Percentiles rank a stretch among this genome's conserved stretches.
Conservation (phyloP, 2,329 filamentous ascomycete species). For the Colletotrichum lupini region DNA sequence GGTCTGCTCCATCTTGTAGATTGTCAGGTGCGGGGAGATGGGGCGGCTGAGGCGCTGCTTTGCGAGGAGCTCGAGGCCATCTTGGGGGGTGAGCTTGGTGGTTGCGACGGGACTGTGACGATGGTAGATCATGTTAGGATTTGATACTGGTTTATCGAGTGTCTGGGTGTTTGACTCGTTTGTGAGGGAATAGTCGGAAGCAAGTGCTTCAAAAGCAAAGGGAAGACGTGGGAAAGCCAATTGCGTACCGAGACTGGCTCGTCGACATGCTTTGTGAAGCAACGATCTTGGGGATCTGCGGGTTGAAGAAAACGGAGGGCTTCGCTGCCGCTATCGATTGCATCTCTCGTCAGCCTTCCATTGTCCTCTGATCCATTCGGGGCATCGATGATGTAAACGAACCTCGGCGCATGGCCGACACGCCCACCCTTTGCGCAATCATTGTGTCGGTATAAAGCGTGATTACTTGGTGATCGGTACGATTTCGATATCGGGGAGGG, state of each 20-base stretch:
- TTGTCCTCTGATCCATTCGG: background rate
- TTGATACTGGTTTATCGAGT: background rate
- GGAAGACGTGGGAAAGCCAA: background rate
- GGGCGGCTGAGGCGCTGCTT: constrained; percentile 85
- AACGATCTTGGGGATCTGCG: constrained; percentile 59
- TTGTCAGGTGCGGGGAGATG: constrained; percentile 83
- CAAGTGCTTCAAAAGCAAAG: background rate
- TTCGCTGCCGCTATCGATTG: constrained; percentile 48
- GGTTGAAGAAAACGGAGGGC: constrained; percentile 58
- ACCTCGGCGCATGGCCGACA: constrained; percentile 70
- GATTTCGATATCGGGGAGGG: background rate
- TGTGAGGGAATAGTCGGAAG: background rate
- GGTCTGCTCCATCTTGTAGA: constrained; percentile 89
- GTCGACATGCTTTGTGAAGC: constrained; percentile 54
- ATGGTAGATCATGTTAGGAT: no score
- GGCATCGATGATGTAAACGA: constrained; percentile 40
- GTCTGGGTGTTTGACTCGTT: background rate
- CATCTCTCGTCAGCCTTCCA: constrained; percentile 23
- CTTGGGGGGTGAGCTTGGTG: constrained; percentile 63
- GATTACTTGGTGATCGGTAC: background rate
- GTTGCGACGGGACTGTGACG: constrained; percentile 57
- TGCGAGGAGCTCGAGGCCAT: constrained; percentile 75
- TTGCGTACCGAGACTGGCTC: constrained; percentile 59
- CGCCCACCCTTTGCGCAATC: constrained; percentile 68
- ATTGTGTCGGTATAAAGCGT: constrained; percentile 49